These are phyloP conservation scores for Plasmodium berghei DNA, from an alignment of 169 alveolate genomes.

Conservation along the genomic window DNA sequence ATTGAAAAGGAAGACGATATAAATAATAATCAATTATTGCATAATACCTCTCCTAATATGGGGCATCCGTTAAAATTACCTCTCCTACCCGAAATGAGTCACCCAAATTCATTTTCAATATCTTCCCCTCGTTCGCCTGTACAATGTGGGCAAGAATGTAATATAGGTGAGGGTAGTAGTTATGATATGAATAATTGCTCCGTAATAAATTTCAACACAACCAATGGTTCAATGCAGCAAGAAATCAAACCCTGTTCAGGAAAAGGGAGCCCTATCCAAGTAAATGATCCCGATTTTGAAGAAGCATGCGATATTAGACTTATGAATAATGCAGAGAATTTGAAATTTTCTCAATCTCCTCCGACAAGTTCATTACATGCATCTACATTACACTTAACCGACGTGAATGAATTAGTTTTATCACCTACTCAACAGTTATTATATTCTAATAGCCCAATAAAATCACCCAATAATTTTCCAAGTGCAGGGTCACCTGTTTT, in stretches of 20 bases:
- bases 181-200: constrained; percentile 1
- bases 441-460: constrained; percentile 56
- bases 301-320: constrained; percentile 75
- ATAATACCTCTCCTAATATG: constrained; percentile 1
- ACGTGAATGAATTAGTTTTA: constrained; percentile 72
- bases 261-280: constrained; percentile 18
- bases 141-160: neutral
- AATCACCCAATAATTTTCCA: constrained; percentile 45
- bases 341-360: constrained; percentile 75
- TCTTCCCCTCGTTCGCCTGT: constrained; percentile 42
- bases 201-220: neutral
- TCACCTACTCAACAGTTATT: constrained; percentile 62
- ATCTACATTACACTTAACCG: constrained; percentile 63
- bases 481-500: constrained; percentile 52
- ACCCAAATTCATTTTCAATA: constrained; percentile 58
- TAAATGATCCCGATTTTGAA: constrained; percentile 75
- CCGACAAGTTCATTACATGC: constrained; percentile 76
- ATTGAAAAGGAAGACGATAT: constrained; percentile 3
- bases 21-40: neutral
- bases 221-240: neutral
- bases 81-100: constrained; percentile 14
- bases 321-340: constrained; percentile 58
- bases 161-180: constrained; percentile 19
- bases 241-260: neutral
- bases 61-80: constrained; percentile 10